Conservation (phyloP, 2,329 filamentous ascomycete genomes). For the Colletotrichum viniferum region DNA sequence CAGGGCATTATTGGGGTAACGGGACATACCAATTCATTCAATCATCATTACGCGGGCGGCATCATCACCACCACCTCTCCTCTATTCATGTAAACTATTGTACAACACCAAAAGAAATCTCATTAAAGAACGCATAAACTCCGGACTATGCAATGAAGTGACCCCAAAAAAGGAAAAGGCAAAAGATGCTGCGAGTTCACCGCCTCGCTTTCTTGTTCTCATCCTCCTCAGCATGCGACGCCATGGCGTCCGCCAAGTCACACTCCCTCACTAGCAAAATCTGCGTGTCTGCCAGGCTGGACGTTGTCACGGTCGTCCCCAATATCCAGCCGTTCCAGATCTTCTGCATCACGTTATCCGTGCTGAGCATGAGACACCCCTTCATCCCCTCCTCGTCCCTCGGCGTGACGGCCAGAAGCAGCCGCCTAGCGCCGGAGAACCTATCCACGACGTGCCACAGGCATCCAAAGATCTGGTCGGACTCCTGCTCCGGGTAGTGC, state of each 20-base stretch:
- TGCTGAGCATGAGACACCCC: slow-evolving; percentile 30
- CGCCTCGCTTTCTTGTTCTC: background rate
- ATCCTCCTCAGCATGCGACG: slow-evolving; percentile 4
- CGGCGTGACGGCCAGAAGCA: slow-evolving; percentile 46
- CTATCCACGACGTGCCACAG: slow-evolving; percentile 54
- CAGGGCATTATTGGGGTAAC: slow-evolving; percentile 1
- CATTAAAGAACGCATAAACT: background rate
- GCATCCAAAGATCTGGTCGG: slow-evolving; percentile 50
- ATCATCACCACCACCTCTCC: slow-evolving; percentile 3
- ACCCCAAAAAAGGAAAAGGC: background rate
- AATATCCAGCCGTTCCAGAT: slow-evolving; percentile 52
- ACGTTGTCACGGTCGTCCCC: slow-evolving; percentile 42
- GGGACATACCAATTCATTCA: slow-evolving; percentile 8
- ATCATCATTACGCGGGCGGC: slow-evolving; percentile 12
- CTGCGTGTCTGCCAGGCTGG: slow-evolving; percentile 44
- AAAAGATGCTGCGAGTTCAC: background rate
- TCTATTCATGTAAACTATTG: slow-evolving; percentile 15
- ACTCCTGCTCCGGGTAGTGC: slow-evolving; percentile 43
- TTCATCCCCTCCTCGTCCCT: slow-evolving; percentile 37
- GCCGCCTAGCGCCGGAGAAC: slow-evolving; percentile 38
- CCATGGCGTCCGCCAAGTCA: slow-evolving; percentile 40
- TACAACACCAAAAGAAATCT: background rate
- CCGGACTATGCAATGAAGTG: background rate
- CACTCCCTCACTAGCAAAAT: slow-evolving; percentile 49
- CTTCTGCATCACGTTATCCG: slow-evolving; percentile 48